Evolutionary conservation across 495 filamentous ascomycete species (phyloP).

Genomic region (Hyaloscypha hepaticicola): DNA sequence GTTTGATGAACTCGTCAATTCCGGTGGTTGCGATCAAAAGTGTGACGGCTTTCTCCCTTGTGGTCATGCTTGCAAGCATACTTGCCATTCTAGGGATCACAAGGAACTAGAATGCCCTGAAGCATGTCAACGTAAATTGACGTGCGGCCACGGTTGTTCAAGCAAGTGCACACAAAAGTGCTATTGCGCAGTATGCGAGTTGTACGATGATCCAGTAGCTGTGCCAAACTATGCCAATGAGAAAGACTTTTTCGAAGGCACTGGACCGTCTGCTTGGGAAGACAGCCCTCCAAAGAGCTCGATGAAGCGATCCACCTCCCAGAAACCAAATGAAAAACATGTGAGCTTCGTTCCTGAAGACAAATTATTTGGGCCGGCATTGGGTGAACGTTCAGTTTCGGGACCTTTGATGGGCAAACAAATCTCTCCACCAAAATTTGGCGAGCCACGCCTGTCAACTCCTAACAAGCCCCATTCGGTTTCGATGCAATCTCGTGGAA

Average conservation of each 20-base stretch:
- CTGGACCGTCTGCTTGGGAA: background rate
- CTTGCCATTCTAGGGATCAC: slow-evolving; percentile 48
- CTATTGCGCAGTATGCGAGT: slow-evolving; percentile 13
- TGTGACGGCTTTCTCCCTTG: slow-evolving; percentile 49
- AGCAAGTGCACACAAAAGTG: slow-evolving; percentile 22
- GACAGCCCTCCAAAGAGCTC: background rate
- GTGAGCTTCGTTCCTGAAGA: background rate
- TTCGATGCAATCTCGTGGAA: background rate
- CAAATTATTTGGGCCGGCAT: too few relatives aligned
- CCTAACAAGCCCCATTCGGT: background rate
- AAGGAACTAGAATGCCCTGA: slow-evolving; percentile 10
- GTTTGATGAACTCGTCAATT: slow-evolving; percentile 48
- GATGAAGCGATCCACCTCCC: background rate
- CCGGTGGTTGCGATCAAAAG: slow-evolving; percentile 56
- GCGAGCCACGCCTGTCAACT: background rate
- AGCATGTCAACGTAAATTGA: slow-evolving; percentile 13
- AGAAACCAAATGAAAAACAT: background rate
- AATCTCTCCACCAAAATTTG: too few relatives aligned
- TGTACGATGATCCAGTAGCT: background rate
- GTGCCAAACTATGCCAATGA: background rate
- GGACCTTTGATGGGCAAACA: background rate
- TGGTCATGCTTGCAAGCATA: slow-evolving; percentile 46
- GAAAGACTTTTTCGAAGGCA: background rate
- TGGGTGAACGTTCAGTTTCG: background rate
- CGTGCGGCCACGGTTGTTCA: slow-evolving; percentile 38